Evolutionary conservation across 208 protist genomes (phyloP).

Genomic region (Acanthamoeba sp.): DNA sequence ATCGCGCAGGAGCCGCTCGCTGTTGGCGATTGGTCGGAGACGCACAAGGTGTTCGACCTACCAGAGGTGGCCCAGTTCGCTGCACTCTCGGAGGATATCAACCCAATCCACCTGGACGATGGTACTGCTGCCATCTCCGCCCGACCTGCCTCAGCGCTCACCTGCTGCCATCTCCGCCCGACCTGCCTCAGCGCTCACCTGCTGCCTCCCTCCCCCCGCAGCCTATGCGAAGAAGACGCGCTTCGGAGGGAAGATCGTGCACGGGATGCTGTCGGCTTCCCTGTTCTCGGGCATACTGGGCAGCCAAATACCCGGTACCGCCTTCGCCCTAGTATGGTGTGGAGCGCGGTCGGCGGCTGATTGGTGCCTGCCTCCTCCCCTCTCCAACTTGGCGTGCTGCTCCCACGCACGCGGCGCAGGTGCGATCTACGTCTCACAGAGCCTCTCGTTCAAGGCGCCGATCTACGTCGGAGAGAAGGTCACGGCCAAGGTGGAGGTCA

Average conservation of each 20-base stretch:
- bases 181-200: not conserved
- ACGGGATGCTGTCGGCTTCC: constrained; percentile 45
- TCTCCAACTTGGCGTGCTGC: too few relatives aligned
- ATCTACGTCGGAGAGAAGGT: constrained; percentile 63
- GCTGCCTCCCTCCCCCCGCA: not conserved
- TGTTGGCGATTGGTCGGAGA: constrained; percentile 35
- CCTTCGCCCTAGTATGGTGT: too few relatives aligned
- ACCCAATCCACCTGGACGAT: constrained; percentile 33
- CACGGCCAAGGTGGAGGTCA: constrained; percentile 35
- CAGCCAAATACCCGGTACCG: constrained; percentile 18
- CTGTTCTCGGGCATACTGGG: constrained; percentile 58
- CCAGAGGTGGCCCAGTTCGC: constrained; percentile 31
- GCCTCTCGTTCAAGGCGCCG: constrained; percentile 39
- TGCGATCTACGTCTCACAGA: constrained; percentile 68
- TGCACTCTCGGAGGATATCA: constrained; percentile 32
- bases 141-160: not conserved
- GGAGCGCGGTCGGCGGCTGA: too few relatives aligned
- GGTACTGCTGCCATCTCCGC: not conserved
- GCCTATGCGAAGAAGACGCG: constrained; percentile 34
- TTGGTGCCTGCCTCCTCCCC: too few relatives aligned
- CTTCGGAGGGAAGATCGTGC: not conserved
- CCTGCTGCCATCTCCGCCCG: not conserved
- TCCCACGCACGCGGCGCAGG: too few relatives aligned
- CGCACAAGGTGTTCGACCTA: not conserved
- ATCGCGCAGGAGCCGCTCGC: not conserved